phyloP scores from a whole-genome alignment of 2,329 filamentous ascomycete genomes.

The Cytospora chrysosperma region DNA sequence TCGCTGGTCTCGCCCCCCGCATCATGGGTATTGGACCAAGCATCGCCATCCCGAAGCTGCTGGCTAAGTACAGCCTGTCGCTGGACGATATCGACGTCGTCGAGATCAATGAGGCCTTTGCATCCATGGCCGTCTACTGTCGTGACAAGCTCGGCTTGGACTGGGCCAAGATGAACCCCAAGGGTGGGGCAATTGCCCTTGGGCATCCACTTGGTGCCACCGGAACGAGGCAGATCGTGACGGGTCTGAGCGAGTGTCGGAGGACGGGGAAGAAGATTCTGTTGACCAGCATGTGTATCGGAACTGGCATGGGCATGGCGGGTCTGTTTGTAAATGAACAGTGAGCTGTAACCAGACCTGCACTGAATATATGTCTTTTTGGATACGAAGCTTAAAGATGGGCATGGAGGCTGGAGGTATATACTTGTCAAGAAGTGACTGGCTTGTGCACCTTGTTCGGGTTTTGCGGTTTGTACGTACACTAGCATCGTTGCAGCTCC shows the following conservation, averaged over 20 bases:
- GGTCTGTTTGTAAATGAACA: constrained; percentile 64
- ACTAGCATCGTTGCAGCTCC: no score
- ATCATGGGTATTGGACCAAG: constrained; percentile 95
- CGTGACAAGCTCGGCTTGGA: constrained; percentile 69
- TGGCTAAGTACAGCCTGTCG: constrained; percentile 73
- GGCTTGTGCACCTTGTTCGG: background rate
- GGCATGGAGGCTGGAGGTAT: background rate
- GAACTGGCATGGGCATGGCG: constrained; percentile 68
- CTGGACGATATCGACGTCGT: constrained; percentile 84
- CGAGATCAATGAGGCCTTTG: constrained; percentile 97
- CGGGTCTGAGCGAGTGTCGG: constrained; percentile 80
- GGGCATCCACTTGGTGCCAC: constrained; percentile 82
- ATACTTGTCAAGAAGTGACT: background rate
- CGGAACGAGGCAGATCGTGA: constrained; percentile 80
- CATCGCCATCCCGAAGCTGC: constrained; percentile 76
- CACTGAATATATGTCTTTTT: background rate
- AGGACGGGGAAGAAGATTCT: constrained; percentile 87
- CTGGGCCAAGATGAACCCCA: constrained; percentile 74
- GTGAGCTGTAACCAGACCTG: constrained; percentile 24
- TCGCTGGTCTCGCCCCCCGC: constrained; percentile 84
- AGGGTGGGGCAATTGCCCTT: constrained; percentile 79
- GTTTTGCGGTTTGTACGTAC: no score
- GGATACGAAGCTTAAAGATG: background rate
- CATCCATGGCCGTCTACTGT: constrained; percentile 97
- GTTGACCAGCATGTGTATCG: constrained; percentile 86